Conservation (phyloP, 2,329 filamentous ascomycete genomes). For the Alternaria alternata region DNA sequence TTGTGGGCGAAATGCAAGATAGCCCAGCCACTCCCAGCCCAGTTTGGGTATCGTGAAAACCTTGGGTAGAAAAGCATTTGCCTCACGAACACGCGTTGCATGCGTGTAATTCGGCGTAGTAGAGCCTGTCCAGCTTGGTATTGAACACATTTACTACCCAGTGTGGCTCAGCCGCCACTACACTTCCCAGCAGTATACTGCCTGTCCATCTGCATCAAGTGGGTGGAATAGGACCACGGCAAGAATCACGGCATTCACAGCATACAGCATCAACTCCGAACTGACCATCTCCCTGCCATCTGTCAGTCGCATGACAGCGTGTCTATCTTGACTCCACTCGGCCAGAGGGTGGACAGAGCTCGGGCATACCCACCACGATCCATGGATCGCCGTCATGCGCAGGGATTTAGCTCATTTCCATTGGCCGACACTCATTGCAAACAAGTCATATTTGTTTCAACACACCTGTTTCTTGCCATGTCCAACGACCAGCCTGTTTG, state of each 20-base stretch:
- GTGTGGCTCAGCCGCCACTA: conserved; percentile 22
- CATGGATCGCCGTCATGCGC: conserved; percentile 35
- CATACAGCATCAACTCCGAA: neutral
- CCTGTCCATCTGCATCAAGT: neutral
- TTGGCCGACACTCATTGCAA: conserved; percentile 26
- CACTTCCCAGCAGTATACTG: conserved; percentile 1
- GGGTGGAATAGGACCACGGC: neutral
- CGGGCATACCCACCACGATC: conserved; percentile 19
- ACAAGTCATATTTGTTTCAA: conserved; percentile 39
- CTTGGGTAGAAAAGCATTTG: conserved; percentile 23
- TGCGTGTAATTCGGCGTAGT: conserved; percentile 25
- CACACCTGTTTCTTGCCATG: conserved; percentile 31
- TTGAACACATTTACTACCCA: conserved; percentile 1
- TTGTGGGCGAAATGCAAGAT: conserved; percentile 29
- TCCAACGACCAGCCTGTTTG: conserved; percentile 25
- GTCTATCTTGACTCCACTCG: conserved; percentile 20
- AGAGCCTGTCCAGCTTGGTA: neutral
- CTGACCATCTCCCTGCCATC: conserved; percentile 9
- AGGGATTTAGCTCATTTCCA: conserved; percentile 15
- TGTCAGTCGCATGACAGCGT: conserved; percentile 22
- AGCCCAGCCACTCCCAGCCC: conserved; percentile 35
- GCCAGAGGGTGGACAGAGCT: conserved; percentile 22
- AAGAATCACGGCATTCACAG: neutral
- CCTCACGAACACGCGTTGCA: conserved; percentile 32
- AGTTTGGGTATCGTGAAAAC: conserved; percentile 16